Evolutionary conservation across 2,329 filamentous ascomycete genomes (phyloP).

Genomic region (Stachybotrys chartarum): DNA sequence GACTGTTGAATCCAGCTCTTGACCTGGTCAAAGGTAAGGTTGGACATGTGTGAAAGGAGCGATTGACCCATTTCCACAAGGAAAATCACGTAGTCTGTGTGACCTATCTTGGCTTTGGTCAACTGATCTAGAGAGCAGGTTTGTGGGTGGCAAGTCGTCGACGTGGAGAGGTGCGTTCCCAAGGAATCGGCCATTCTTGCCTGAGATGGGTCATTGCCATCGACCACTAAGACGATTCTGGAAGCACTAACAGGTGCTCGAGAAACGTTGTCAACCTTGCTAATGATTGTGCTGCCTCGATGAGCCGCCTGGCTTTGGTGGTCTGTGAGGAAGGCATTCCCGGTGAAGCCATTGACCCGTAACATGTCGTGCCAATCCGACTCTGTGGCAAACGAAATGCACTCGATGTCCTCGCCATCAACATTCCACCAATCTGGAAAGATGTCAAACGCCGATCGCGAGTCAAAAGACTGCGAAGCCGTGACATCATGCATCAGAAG

Average conservation of each 20-base stretch:
- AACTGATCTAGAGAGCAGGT: not conserved
- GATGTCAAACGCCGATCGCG: conserved; percentile 16
- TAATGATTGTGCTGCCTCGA: conserved; percentile 2
- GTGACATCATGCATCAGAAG: conserved; percentile 18
- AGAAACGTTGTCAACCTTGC: not conserved
- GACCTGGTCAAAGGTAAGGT: not conserved
- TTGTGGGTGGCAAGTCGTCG: not conserved
- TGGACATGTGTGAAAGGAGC: not conserved
- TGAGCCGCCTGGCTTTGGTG: not conserved
- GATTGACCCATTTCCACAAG: not conserved
- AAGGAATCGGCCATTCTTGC: not conserved
- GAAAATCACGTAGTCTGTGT: not conserved
- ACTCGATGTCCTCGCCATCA: conserved; percentile 10
- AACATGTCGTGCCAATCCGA: conserved; percentile 4
- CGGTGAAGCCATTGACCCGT: conserved; percentile 4
- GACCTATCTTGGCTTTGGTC: not conserved
- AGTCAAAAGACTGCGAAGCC: conserved; percentile 5
- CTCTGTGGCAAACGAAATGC: not conserved
- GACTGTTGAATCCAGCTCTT: not conserved
- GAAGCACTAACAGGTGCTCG: not conserved
- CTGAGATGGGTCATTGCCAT: not conserved
- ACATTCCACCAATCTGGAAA: conserved; percentile 29
- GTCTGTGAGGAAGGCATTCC: conserved; percentile 4
- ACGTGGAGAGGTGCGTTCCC: not conserved
- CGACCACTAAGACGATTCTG: not conserved